Conservation (phyloP, 1,284 basidiomycete genomes). For the Cryptococcus sp. region DNA sequence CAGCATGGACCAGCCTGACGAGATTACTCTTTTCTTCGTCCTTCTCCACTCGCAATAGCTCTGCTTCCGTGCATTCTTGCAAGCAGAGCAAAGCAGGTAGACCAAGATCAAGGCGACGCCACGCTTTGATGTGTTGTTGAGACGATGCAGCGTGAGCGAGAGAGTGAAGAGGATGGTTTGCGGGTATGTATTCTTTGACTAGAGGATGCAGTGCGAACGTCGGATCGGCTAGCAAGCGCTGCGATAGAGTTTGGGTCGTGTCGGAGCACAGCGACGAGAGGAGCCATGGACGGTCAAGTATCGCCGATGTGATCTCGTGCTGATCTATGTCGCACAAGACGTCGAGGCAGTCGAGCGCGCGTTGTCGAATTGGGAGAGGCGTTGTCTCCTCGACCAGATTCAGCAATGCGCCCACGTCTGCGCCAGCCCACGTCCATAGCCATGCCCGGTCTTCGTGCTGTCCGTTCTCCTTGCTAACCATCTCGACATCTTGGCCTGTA, state of each 20-base stretch:
- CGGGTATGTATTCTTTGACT: conserved; percentile 8
- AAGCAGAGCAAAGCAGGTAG: conserved; percentile 10
- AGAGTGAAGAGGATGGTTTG: conserved; percentile 11
- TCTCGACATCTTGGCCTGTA: background rate
- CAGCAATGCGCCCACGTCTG: conserved; percentile 2
- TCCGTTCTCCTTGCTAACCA: background rate
- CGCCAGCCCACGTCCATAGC: conserved; percentile 25
- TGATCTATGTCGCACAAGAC: conserved; percentile 8
- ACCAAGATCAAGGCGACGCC: conserved; percentile 18
- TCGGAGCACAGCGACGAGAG: background rate
- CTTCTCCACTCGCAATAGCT: conserved; percentile 14
- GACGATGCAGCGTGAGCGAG: conserved; percentile 4
- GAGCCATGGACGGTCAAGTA: background rate
- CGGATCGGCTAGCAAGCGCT: conserved; percentile 7
- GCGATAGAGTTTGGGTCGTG: too few relatives aligned
- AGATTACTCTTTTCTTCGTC: conserved; percentile 22
- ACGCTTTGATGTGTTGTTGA: conserved; percentile 11
- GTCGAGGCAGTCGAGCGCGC: conserved; percentile 17
- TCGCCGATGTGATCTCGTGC: background rate
- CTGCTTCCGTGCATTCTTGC: conserved; percentile 3
- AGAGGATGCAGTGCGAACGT: conserved; percentile 17
- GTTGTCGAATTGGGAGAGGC: background rate
- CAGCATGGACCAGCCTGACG: conserved; percentile 13
- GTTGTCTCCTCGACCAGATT: background rate
- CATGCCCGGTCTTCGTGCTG: conserved; percentile 14